Conservation (phyloP, 208 protist species). For the Wallacemonas sp. region DNA sequence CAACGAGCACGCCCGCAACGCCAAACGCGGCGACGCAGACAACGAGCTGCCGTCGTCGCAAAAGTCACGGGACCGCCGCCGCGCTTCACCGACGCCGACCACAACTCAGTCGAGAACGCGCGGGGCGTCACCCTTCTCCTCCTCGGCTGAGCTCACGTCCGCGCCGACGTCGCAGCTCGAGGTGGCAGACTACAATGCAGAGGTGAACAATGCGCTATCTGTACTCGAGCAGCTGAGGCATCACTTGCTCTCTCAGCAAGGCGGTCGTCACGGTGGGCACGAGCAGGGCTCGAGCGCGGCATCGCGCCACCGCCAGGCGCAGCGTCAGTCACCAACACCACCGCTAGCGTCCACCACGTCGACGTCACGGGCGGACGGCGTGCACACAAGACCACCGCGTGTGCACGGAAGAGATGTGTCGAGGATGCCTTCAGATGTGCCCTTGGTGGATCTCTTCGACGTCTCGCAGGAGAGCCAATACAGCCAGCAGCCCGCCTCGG, state of each 20-base stretch:
- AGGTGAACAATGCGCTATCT: slow-evolving; percentile 68
- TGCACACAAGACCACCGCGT: background rate
- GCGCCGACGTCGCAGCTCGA: slow-evolving; percentile 1
- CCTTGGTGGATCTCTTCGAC: slow-evolving; percentile 4
- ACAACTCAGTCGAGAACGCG: too few species aligned
- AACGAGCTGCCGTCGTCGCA: too few species aligned
- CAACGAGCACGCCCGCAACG: background rate
- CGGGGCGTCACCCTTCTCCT: too few species aligned
- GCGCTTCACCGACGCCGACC: too few species aligned
- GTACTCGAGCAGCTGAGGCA: slow-evolving; percentile 35
- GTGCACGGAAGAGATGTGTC: background rate
- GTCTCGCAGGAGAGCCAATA: background rate
- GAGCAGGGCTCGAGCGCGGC: background rate
- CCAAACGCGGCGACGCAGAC: background rate
- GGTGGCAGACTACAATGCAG: slow-evolving; percentile 23
- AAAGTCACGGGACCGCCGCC: too few species aligned
- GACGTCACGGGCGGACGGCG: background rate
- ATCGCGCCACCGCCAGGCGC: background rate
- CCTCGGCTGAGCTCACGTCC: background rate
- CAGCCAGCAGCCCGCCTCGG: background rate
- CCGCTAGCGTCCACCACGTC: background rate
- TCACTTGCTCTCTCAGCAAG: background rate
- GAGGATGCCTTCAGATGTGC: background rate
- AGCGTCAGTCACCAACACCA: background rate
- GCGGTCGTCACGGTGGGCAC: too few species aligned